Base-by-base conservation (phyloP, 2,329 filamentous ascomycete species). In the Elsinoe necatrix region DNA sequence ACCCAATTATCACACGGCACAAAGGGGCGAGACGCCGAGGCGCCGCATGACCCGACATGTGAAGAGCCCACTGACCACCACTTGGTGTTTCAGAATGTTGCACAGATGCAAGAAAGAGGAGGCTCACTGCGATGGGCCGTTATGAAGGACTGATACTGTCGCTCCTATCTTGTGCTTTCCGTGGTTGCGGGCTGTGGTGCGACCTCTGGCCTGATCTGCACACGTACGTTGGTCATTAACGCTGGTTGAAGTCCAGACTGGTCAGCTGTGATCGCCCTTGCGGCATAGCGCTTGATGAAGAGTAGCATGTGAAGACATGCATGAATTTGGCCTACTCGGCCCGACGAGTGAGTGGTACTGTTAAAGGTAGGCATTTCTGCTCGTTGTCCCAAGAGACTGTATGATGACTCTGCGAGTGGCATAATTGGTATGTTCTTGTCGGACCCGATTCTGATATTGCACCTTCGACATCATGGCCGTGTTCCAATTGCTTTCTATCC, bases 51-150 rank as follows among this genome's bases (percentile, higher is more conserved):
- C 34, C 14, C 34, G 34, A 23, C 39, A 43, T 43, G 39, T 43
- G 39, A 43, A 43, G 18, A 18, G 39, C 34, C 14, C 34, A 11
- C 39, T n/a, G 16, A 43, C 18, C 16, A 43, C 39, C 39, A 20
- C 39, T 43, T 43, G 39, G 7, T 43, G 39, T 43, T 43, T 43
- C 39, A 43, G 39, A 43, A 21, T 43, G 39, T 43, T 20, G 39
- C 20, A 43, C 16, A 21, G 18, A 11, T 8, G 21, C 21, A 23
- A 43, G 8, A 16, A 37, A 43, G 27, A 14, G 39, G 39, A 21
- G 39, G 39, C 39, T 43, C 7, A 43, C 39, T 21, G 39, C 21
- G 12, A 37, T n/a, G 34, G 34, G 34, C 34, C 12, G 34, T n/a
- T 37, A 37, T 37, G 7, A 43, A 21, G 39, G 39, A 23, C 8